Evolutionary conservation across 331 rosid species (phyloP), one percentile per base, ranked within the genome.

Genomic region (Erythrophleum ivorense): DNA sequence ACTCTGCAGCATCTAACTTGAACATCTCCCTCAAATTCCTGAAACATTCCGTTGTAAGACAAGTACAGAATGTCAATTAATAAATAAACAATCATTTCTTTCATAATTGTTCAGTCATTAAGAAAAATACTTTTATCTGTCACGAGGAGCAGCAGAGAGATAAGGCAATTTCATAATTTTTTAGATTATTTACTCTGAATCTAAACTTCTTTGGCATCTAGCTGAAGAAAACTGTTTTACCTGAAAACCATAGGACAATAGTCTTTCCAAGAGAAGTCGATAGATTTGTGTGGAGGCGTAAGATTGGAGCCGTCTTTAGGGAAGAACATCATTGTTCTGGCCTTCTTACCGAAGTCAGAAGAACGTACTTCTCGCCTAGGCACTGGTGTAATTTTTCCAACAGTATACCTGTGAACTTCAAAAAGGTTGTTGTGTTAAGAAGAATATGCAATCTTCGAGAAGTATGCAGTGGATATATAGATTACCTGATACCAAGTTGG

Each of bases 11-110:
- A 86, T 94, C 97, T 83, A 94, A 87, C 78, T 92, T 94, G 90
- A 94, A 94, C 98, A 94, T 91, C 87, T 88, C 97, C 85, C 97
- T 88, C 94, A 94, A 84, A 89, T 94, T 94, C 97, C 98, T 94
- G 88, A 63, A 41, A 78, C 31, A 70, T 68, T 31, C 48, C 68
- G 31, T 71, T 33, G 58, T 48, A 68, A 52, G n/a, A n/a, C n/a
- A n/a, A n/a, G n/a, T n/a, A n/a, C n/a, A n/a, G n/a, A n/a, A n/a
- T n/a, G n/a, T n/a, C n/a, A n/a, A n/a, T n/a, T n/a, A n/a, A n/a
- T n/a, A n/a, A n/a, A n/a, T n/a, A n/a, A n/a, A n/a, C n/a, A n/a
- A n/a, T n/a, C n/a, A n/a, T n/a, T n/a, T n/a, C n/a, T n/a, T n/a
- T n/a, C n/a, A 50, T n/a, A n/a, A n/a, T n/a, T n/a, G n/a, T n/a